phyloP scores from a whole-genome alignment of 2,329 filamentous ascomycete species.

The Botrytis porri region DNA sequence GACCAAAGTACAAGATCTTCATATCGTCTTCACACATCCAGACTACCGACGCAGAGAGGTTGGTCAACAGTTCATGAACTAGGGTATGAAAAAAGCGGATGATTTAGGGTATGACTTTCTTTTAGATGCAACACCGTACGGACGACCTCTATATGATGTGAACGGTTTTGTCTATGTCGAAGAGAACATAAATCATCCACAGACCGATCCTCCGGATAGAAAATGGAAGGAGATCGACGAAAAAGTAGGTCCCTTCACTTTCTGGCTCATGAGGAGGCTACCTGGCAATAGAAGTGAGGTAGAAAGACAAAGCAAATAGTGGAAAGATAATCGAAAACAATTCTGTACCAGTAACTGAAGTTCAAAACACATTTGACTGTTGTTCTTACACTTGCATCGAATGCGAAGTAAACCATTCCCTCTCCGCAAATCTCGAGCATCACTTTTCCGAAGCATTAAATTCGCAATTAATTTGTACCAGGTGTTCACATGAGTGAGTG shows the following conservation, averaged over 20 bases:
- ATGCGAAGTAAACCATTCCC: neutral
- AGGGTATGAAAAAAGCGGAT: constrained; percentile 16
- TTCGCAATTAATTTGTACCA: neutral
- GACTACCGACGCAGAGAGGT: constrained; percentile 20
- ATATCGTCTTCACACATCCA: constrained; percentile 19
- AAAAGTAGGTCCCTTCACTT: constrained; percentile 19
- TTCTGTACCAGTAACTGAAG: neutral
- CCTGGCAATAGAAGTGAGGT: neutral
- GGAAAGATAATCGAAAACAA: neutral
- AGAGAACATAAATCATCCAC: constrained; percentile 18
- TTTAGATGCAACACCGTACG: constrained; percentile 17
- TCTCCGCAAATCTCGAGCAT: neutral
- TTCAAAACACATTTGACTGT: neutral
- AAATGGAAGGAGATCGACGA: constrained; percentile 20
- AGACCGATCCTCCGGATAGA: constrained; percentile 13
- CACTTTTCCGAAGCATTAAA: neutral
- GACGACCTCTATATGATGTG: constrained; percentile 16
- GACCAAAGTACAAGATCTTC: constrained; percentile 15
- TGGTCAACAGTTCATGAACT: constrained; percentile 9
- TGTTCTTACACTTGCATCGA: neutral
- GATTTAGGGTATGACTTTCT: constrained; percentile 11
- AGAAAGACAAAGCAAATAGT: neutral
- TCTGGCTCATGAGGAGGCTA: constrained; percentile 19
- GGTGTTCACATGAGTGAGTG: neutral
- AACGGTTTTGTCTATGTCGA: constrained; percentile 16